phyloP scores from a whole-genome alignment of 805 yeast species.

The Candida caryicola region DNA sequence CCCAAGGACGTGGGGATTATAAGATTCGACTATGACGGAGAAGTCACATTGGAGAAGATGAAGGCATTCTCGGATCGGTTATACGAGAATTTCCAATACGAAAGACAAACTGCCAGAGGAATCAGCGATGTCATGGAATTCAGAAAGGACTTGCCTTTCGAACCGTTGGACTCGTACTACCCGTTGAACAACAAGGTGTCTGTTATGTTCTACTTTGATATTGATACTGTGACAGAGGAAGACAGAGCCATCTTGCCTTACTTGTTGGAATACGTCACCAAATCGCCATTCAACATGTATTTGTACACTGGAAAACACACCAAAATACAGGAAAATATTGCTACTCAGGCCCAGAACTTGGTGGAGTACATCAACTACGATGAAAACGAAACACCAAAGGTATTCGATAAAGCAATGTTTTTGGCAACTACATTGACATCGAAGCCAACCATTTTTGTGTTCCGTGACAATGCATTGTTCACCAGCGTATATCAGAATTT shows the following conservation, averaged over 20 bases:
- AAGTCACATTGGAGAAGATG: slow-evolving; percentile 27
- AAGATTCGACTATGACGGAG: slow-evolving; percentile 44
- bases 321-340: slow-evolving; percentile 36
- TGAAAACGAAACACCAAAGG: slow-evolving; percentile 25
- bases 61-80: slow-evolving; percentile 48
- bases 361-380: slow-evolving; percentile 46
- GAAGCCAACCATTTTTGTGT: slow-evolving; percentile 59
- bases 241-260: slow-evolving; percentile 62
- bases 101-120: slow-evolving; percentile 25
- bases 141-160: slow-evolving; percentile 24
- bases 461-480: slow-evolving; percentile 54
- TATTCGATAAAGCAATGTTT: slow-evolving; percentile 45
- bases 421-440: slow-evolving; percentile 54
- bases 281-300: slow-evolving; percentile 52
- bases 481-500: slow-evolving; percentile 57
- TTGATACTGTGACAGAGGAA: slow-evolving; percentile 51
- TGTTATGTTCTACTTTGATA: slow-evolving; percentile 53
- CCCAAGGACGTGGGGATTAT: slow-evolving; percentile 49
- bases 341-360: slow-evolving; percentile 40
- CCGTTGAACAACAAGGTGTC: slow-evolving; percentile 44
- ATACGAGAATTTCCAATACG: slow-evolving; percentile 44
- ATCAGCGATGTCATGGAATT: slow-evolving; percentile 31
- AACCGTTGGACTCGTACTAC: slow-evolving; percentile 32
- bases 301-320: slow-evolving; percentile 52
- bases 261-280: slow-evolving; percentile 57